Evolutionary conservation across 2,329 filamentous ascomycete species (phyloP), one percentile per base, ranked within the genome.

Genomic region (Ophiostoma sp.): DNA sequence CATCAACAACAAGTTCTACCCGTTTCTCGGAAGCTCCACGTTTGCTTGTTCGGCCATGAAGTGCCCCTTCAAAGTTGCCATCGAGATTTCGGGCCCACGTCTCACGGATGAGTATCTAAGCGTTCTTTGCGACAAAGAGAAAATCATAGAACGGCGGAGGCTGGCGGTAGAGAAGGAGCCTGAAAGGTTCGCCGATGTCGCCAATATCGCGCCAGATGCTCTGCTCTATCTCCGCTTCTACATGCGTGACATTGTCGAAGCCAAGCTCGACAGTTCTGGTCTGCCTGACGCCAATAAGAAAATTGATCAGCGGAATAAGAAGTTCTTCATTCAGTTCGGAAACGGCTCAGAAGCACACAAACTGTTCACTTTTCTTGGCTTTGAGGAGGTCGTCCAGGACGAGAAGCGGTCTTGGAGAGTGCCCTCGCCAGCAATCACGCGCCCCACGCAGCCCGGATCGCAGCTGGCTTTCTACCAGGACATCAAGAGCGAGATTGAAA

Each of bases 231-330:
- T 87, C 3, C 80, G 81, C 68, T 81, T 80, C 6, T 87, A 86
- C 65, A 75, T 86, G 3, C 80, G 79, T 44, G 83, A 87, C 69
- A 76, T 83, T 5, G 76, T 83, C 3, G 77, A 80, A 0, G 74
- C 75, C 2, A 75, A 75, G 0, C 76, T 77, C 47, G 76, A 77
- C 2, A 69, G 74, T 0, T 76, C 81, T 38, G 69, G 65, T 5
- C 5, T 41, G 2, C 67, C 67, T 7, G 71, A 68, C 18, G 64
- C 47, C 9, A 69, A 67, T 12, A 68, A 69, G 62, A 82, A 77
- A 65, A 85, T 87, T 47, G 83, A 84, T 2, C 83, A 82, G 67
- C 77, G 84, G 1, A 87, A 87, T 72, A 86, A 86, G 73, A 80
- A 82, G 14, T 87, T 86, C 67, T 76, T 77, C 40, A 81, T 85